A percentile compares a stretch with the other conserved stretches of the same genome.
phyloP scores from a whole-genome alignment of 306 rosid genomes.

The Acacia acuminata region DNA sequence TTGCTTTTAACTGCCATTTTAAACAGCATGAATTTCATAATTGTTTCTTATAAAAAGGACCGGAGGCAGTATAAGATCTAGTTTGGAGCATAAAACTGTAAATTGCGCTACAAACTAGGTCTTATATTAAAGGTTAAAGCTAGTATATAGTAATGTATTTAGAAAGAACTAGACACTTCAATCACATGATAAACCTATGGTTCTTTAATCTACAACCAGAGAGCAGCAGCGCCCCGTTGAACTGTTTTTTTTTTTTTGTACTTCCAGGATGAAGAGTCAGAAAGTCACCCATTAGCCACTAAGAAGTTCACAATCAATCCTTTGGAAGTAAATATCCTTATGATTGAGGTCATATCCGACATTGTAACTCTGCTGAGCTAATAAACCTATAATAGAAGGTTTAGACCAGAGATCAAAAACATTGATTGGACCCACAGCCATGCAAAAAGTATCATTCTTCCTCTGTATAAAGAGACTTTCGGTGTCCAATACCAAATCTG shows the following conservation, averaged over 20 bases:
- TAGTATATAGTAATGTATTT: neutral
- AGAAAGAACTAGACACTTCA: neutral
- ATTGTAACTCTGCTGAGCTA: neutral
- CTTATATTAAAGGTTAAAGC: too few relatives aligned
- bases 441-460: neutral
- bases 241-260: neutral
- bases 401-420: neutral
- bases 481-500: slow-evolving; percentile 37
- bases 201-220: neutral
- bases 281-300: neutral
- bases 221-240: neutral
- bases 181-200: neutral
- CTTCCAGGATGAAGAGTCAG: neutral
- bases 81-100: too few relatives aligned
- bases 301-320: neutral
- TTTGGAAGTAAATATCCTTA: neutral
- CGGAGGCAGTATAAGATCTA: too few relatives aligned
- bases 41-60: too few relatives aligned
- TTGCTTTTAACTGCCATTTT: too few relatives aligned
- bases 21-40: too few relatives aligned
- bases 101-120: too few relatives aligned
- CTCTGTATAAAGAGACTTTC: slow-evolving; percentile 34
- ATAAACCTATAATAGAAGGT: neutral
- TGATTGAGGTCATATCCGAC: neutral
- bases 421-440: neutral